Conservation (phyloP, 2,329 filamentous ascomycete species). For the Venturia asperata region DNA sequence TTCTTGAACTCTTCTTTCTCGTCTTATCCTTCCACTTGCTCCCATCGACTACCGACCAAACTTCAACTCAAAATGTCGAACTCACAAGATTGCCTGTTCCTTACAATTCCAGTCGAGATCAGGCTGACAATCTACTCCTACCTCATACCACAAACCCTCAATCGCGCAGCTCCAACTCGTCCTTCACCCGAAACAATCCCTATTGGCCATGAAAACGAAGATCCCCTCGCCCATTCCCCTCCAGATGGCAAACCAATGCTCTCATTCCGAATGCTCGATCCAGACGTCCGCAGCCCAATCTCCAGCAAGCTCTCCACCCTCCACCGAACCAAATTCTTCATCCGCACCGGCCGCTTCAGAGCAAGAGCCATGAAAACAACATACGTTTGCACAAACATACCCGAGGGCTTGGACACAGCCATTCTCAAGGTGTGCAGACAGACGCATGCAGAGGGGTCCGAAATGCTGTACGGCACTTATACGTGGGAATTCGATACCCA, state of each 20-base stretch:
- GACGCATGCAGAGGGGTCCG: slow-evolving; percentile 12
- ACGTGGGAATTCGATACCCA: slow-evolving; percentile 53
- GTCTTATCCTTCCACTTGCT: not conserved
- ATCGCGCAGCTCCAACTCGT: not conserved
- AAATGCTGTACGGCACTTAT: slow-evolving; percentile 32
- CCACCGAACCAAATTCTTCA: slow-evolving; percentile 35
- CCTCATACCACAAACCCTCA: slow-evolving; percentile 35
- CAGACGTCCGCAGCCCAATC: slow-evolving; percentile 25
- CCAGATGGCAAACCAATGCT: slow-evolving; percentile 34
- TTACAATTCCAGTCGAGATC: slow-evolving; percentile 32
- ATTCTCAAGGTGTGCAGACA: slow-evolving; percentile 25
- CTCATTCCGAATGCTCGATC: slow-evolving; percentile 31
- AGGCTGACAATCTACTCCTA: slow-evolving; percentile 41
- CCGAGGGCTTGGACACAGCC: slow-evolving; percentile 33
- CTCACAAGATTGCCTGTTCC: not conserved
- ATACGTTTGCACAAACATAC: slow-evolving; percentile 42
- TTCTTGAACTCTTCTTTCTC: not conserved
- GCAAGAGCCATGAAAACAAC: slow-evolving; percentile 45
- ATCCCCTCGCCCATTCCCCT: not conserved
- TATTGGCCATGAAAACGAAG: slow-evolving; percentile 6
- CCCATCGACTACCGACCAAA: not conserved
- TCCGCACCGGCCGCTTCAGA: slow-evolving; percentile 37
- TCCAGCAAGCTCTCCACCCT: slow-evolving; percentile 26
- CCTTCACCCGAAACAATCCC: not conserved
- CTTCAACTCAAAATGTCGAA: not conserved